Percentiles rank a stretch among this genome's conserved stretches.
These are phyloP conservation scores for Fusarium pseudonygamai DNA, from an alignment of 2,329 filamentous ascomycete species.

Conservation along the genomic window DNA sequence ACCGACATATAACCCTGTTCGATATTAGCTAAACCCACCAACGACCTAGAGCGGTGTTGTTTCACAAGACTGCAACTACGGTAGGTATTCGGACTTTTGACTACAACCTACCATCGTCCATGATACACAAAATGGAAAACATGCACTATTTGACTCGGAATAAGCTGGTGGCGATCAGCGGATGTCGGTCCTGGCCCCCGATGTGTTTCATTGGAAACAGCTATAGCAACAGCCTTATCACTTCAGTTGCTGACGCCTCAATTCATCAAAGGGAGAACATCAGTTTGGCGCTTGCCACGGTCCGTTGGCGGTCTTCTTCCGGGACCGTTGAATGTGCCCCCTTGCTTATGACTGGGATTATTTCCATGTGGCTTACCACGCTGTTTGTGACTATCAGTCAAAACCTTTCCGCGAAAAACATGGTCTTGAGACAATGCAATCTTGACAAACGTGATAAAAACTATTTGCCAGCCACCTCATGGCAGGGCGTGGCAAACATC, in stretches of 20 bases:
- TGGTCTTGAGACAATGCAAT: conserved; percentile 30
- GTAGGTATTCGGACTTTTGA: background rate
- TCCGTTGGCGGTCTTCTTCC: conserved; percentile 25
- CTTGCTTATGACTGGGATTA: conserved; percentile 27
- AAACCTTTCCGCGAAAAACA: conserved; percentile 20
- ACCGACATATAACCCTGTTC: conserved; percentile 28
- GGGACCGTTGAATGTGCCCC: conserved; percentile 27
- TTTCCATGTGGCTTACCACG: conserved; percentile 30
- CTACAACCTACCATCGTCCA: background rate
- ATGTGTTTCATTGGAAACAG: background rate
- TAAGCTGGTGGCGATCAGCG: background rate
- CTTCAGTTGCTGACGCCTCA: background rate
- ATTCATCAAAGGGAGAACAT: conserved; percentile 19
- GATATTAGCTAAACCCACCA: conserved; percentile 26
- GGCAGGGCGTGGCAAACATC: conserved; percentile 18
- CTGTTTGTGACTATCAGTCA: conserved; percentile 11
- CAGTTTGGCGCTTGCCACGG: conserved; percentile 24
- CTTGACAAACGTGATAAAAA: conserved; percentile 3
- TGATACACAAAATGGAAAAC: conserved; percentile 3
- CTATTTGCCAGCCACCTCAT: conserved; percentile 30
- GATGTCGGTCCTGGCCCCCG: conserved; percentile 5
- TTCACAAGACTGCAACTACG: conserved; percentile 10
- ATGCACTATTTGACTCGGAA: background rate
- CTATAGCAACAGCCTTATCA: background rate
- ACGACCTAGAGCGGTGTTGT: conserved; percentile 7